Base-by-base conservation (phyloP, 2,329 filamentous ascomycete genomes). In the Podosphaera xanthii region DNA sequence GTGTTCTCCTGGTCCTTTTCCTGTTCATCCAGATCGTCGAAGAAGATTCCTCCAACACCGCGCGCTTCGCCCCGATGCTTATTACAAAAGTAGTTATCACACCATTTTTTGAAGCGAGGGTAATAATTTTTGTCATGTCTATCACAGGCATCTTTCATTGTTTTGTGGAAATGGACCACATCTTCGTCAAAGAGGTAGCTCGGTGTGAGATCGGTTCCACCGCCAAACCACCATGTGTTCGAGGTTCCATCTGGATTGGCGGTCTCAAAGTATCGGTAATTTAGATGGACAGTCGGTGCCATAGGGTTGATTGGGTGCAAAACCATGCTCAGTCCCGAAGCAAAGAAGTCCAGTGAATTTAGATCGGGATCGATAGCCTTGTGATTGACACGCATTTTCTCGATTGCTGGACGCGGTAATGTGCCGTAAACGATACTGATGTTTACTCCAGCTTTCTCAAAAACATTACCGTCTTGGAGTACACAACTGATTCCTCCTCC, bases 231-330 rank as follows among this genome's bases (percentile, higher is more conserved):
- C 91, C 92, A 98, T 6, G 89, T 85, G 63, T 91, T 88, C 58
- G 77, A 83, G 64, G 77, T 85, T 50, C 86, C 88, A 66, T 91
- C 84, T 7, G 85, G 80, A 66, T 91, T 86, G 61, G 87, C 86
- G 1, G 92, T 98, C 75, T 98, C 92, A 69, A 98, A 98, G 73
- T 98, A 98, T 60, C 92, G 83, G 76, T 97, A 97, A 76, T 98
- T 98, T 65, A 98, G 78, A 71, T 98, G 92, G 22, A 98, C 92
- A 0, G 92, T 98, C 0, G 92, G 92, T 6, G 91, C 91, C 84
- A 95, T 94, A 55, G 92, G 92, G 72, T 98, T 98, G 66, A 81
- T 78, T 1, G 92, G 92, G 71, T 98, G 92, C 58, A 97, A 76
- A 34, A 98, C 91, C 71, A 98, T 78, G 68, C 89, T 95, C 58